Base-by-base conservation (phyloP, 2,329 filamentous ascomycete genomes). In the Teratosphaeria destructans region DNA sequence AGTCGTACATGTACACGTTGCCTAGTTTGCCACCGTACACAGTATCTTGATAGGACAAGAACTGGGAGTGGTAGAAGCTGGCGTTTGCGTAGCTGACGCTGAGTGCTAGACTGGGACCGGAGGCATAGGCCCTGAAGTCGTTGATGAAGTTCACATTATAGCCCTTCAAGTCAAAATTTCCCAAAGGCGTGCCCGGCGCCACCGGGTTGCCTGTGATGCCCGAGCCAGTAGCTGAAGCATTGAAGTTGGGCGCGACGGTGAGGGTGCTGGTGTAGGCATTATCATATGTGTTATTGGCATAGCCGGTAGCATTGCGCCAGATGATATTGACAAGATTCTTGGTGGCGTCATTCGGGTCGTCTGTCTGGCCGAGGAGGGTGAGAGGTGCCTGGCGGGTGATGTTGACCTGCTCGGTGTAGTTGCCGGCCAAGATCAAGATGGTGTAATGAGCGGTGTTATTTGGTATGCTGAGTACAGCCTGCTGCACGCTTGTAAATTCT, bases 71-170 rank as follows among this genome's bases (percentile, higher is more conserved):
- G 68, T 88, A 88, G 68, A 88, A 88, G 0, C 84, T 83, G 0
- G 83, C 79, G 67, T 88, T 88, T 0, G 85, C 84, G 53, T 82
- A 80, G 62, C 81, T 82, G 5, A 86, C 76, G 19, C 80, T 82
- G 6, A 87, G 67, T 0, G 85, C 85, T 49, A 86, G 78, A 3
- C 80, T 77, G 0, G 85, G 85, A 0, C 84, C 84, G 39, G 77
- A 77, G 1, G 79, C 72, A 59, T 75, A 76, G 32, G 80, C 79
- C 0, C 76, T 73, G 64, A 78, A 85, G 53, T 82, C 77, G 65
- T 88, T 88, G 23, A 80, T 75, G 63, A 88, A 84, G 66, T 88
- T 81, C 47, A 88, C 74, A 65, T 88, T 88, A 70, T 88, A 88
- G 0, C 79, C 82, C 8, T 84, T 77, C 70, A 88, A 88, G 67